Conservation (phyloP, 768 basidiomycete species). For the Mycena kentingensis region DNA sequence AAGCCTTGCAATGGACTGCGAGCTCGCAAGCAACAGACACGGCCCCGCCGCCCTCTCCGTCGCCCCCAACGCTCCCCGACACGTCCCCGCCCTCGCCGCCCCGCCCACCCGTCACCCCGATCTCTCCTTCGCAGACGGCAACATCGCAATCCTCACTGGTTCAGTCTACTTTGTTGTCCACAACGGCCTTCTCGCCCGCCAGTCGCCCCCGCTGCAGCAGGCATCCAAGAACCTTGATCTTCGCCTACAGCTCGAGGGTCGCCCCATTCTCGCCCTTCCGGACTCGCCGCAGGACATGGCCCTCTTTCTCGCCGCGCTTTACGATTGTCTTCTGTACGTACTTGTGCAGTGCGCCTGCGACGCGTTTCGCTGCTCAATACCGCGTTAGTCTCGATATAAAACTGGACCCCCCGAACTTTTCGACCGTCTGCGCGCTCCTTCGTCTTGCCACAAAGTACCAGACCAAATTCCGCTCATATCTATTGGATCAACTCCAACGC, state of each 20-base stretch:
- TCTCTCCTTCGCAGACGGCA: conserved; percentile 70
- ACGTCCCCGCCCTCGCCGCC: conserved; percentile 24
- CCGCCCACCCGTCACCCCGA: conserved; percentile 46
- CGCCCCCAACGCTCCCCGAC: conserved; percentile 53
- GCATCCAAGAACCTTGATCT: conserved; percentile 38
- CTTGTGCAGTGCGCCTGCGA: background rate
- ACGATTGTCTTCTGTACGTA: conserved; percentile 66
- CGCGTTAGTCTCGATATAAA: conserved; percentile 47
- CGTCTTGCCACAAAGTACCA: conserved; percentile 66
- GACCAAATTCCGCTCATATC: conserved; percentile 57
- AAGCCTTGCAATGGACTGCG: background rate
- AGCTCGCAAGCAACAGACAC: conserved; percentile 1
- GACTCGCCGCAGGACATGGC: conserved; percentile 60
- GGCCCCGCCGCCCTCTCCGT: conserved; percentile 16
- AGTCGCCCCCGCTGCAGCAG: conserved; percentile 54
- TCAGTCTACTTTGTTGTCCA: conserved; percentile 70
- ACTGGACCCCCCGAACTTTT: conserved; percentile 53
- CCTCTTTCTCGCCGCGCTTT: conserved; percentile 62
- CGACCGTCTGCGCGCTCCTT: conserved; percentile 56
- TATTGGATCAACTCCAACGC: conserved; percentile 52
- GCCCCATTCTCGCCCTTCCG: conserved; percentile 54
- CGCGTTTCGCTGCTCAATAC: conserved; percentile 8
- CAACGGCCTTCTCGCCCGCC: conserved; percentile 61
- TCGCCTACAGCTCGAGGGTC: conserved; percentile 53
- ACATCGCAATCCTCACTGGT: conserved; percentile 62